Evolutionary conservation across 305 asterid species (phyloP).

Genomic region (Solanum hybrid): DNA sequence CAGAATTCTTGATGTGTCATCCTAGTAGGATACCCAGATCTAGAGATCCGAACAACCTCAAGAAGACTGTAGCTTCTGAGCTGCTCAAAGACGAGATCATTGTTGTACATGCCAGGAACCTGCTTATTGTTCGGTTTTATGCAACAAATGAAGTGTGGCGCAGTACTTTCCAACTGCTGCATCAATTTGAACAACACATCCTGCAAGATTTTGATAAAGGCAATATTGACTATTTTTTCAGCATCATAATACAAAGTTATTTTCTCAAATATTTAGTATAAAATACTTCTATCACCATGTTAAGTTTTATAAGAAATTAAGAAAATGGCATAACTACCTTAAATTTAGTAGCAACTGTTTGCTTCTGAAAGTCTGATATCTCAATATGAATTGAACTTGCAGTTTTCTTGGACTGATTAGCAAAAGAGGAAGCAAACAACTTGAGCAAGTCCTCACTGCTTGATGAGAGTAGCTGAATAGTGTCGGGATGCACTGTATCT

Average conservation of each 20-base stretch:
- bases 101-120: slow-evolving; percentile 63
- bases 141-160: slow-evolving; percentile 79
- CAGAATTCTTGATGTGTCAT: slow-evolving; percentile 63
- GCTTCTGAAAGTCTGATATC: slow-evolving; percentile 40
- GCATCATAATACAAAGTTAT: not conserved
- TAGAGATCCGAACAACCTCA: slow-evolving; percentile 46
- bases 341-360: slow-evolving; percentile 66
- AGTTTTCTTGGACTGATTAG: slow-evolving; percentile 24
- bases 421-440: slow-evolving; percentile 45
- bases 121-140: slow-evolving; percentile 74
- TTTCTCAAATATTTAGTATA: not conserved
- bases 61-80: slow-evolving; percentile 46
- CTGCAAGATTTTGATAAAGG: slow-evolving; percentile 39
- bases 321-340: slow-evolving; percentile 43
- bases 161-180: slow-evolving; percentile 75
- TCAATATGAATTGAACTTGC: slow-evolving; percentile 24
- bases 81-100: slow-evolving; percentile 43
- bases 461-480: slow-evolving; percentile 56
- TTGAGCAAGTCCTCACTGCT: slow-evolving; percentile 53
- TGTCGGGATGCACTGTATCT: slow-evolving; percentile 60
- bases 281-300: not conserved
- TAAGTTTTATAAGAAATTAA: not conserved
- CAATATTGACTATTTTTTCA: not conserved
- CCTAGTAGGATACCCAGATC: slow-evolving; percentile 51
- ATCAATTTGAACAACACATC: slow-evolving; percentile 60